Evolutionary conservation across 805 yeast species (phyloP), one percentile per base, ranked within the genome.

Genomic region (Brettanomyces anomalus): DNA sequence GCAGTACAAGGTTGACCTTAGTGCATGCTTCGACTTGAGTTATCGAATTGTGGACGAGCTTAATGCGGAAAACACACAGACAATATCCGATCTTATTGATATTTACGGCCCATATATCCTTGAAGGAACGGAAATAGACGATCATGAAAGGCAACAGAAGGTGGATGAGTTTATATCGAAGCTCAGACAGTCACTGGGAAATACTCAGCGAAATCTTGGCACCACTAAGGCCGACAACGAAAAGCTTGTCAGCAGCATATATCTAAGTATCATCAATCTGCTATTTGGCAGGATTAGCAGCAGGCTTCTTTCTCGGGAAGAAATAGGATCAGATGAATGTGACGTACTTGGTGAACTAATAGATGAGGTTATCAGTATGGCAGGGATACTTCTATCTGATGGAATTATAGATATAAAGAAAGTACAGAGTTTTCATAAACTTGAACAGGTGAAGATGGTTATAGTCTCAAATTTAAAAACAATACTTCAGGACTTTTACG

Each of bases 401-500:
- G 39, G 18, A n/a, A 18, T 47, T 13, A 26, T 43, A 2, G 42
- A 46, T 7, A 30, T 58, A 1, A 44, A 42, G 14, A 55, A 50
- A 26, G 45, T 51, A 18, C 55, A 55, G 20, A 46, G 53, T 20
- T 60, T 44, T 28, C 57, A 56, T 31, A 63, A 61, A 39, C 48
- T 64, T 17, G 46, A 49, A 5, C 65, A 61, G 46, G 44, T 61
- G 2, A 48, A 47, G 30, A 21, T 53, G 14, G 42, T 65, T 5
- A 41, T 65, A 36, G 46, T 49, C 3, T 49, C 51, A 8, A 74
- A 68, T 47, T 60, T 76, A 49, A 66, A 61, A 33, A 70, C 65
- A 35, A 76, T 75, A 36, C 62, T 74, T 60, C 72, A 65, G 15
- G 50, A 62, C 39, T 76, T 76, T 49, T 73, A 72, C 55, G 71